These are phyloP conservation scores for Arachis monticola DNA, from an alignment of 331 rosid species.

Conservation along the genomic window DNA sequence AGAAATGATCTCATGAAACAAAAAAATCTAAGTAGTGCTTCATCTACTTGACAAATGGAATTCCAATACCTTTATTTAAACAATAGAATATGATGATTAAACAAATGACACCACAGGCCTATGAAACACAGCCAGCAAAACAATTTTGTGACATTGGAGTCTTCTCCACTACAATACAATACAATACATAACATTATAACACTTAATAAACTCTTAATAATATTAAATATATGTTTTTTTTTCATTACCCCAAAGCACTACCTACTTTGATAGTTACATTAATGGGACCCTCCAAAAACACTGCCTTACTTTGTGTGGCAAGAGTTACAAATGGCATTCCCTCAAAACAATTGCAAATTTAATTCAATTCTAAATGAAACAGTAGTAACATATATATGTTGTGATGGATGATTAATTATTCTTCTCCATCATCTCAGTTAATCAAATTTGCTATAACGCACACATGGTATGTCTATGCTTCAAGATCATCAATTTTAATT, in stretches of 20 bases:
- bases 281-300: slow-evolving; percentile 41
- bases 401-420: neutral
- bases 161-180: slow-evolving; percentile 34
- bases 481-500: neutral
- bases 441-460: neutral
- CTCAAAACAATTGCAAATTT: slow-evolving; percentile 8
- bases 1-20: neutral
- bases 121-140: slow-evolving; percentile 42
- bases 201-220: slow-evolving; percentile 1
- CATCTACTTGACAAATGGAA: slow-evolving; percentile 45
- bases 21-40: slow-evolving; percentile 28
- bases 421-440: neutral
- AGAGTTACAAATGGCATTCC: slow-evolving; percentile 30
- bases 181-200: neutral
- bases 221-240: neutral
- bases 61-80: slow-evolving; percentile 34
- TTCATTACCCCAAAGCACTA: neutral
- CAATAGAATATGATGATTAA: slow-evolving; percentile 11
- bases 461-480: neutral
- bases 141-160: slow-evolving; percentile 32
- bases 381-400: neutral
- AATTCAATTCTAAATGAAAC: neutral
- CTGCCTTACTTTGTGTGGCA: neutral
- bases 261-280: slow-evolving; percentile 13
- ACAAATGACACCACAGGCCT: slow-evolving; percentile 52